Base-by-base conservation (phyloP, 352 stramenopile genomes). In the Globisporangium uncinulatum region DNA sequence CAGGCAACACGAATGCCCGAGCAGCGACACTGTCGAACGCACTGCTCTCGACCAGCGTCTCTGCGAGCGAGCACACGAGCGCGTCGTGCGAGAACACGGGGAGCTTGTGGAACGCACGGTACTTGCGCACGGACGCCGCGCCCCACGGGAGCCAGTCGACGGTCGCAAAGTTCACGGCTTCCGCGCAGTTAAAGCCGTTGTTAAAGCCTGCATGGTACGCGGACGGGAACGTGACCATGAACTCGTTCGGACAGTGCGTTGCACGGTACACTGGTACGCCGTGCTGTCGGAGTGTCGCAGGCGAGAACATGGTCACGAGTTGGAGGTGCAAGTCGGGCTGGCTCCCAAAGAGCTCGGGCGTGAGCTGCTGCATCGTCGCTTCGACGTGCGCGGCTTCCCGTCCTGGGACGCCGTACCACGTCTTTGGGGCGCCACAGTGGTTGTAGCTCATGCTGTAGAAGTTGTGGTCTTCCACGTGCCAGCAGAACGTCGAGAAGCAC, bases 401-500 rank as follows among this genome's bases (percentile, higher is more conserved):
- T 9, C 95, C 90, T 0, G 97, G 97, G 7, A 99, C 89, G 42
- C 96, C 96, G 58, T 98, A 99, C 97, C 97, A 99, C 48, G 97
- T 97, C 74, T 99, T 99, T 0, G 97, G 86, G 10, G 89, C 93
- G 7, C 97, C 97, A 20, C 85, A 95, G 71, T 99, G 97, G 56
- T 98, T 77, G 71, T 99, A 99, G 67, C 98, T 99, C 67, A 99
- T 99, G 54, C 87, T 98, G 62, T 99, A 99, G 56, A 99, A 96
- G 76, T 99, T 99, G 76, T 99, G 97, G 69, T 99, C 97, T 71
- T 99, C 97, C 36, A 98, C 98, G 67, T 99, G 97, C 96, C 96
- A 99, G 67, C 94, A 99, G 70, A 99, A 99, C 1, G 97, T 98
- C 6, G 93, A 98, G 62, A 99, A 99, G 32, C 98, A 88, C 80